Evolutionary conservation across 179 eudicot genomes (phyloP).

Genomic region (Vitellaria paradoxa): DNA sequence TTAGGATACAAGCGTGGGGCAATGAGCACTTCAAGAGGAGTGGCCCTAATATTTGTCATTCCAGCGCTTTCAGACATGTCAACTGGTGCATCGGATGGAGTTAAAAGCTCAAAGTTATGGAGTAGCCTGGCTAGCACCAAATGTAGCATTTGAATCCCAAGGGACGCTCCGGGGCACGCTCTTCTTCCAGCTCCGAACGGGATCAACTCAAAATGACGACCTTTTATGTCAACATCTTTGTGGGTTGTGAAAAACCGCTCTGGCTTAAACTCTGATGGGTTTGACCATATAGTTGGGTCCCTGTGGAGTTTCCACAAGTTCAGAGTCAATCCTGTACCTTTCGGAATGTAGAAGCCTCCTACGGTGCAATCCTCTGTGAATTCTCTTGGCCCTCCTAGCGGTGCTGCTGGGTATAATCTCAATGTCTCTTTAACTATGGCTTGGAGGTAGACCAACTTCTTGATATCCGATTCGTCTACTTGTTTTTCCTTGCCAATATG

Average conservation of each 20-base stretch:
- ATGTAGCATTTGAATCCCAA: slow-evolving; percentile 20
- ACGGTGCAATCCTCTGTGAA: no score
- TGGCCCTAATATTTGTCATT: slow-evolving; percentile 18
- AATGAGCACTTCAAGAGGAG: slow-evolving; percentile 25
- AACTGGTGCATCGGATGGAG: not conserved
- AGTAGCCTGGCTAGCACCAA: not conserved
- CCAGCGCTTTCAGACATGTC: slow-evolving; percentile 33
- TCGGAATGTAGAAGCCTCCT: not conserved
- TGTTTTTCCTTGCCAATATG: slow-evolving; percentile 16
- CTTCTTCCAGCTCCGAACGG: slow-evolving; percentile 7
- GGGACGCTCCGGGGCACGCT: not conserved
- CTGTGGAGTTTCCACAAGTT: slow-evolving; percentile 19
- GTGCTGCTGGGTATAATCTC: not conserved
- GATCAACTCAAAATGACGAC: slow-evolving; percentile 22
- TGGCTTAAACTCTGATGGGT: slow-evolving; percentile 17
- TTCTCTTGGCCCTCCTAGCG: not conserved
- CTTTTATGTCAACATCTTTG: not conserved
- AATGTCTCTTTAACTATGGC: not conserved
- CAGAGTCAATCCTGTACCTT: slow-evolving; percentile 12
- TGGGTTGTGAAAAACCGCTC: not conserved
- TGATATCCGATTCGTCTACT: not conserved
- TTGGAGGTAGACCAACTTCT: slow-evolving; percentile 20
- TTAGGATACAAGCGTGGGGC: slow-evolving; percentile 20
- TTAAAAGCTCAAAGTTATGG: slow-evolving; percentile 12
- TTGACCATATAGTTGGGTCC: slow-evolving; percentile 15